Evolutionary conservation across 441 rosid species (phyloP), one percentile per base, ranked within the genome.

Genomic region (Viola pubescens): DNA sequence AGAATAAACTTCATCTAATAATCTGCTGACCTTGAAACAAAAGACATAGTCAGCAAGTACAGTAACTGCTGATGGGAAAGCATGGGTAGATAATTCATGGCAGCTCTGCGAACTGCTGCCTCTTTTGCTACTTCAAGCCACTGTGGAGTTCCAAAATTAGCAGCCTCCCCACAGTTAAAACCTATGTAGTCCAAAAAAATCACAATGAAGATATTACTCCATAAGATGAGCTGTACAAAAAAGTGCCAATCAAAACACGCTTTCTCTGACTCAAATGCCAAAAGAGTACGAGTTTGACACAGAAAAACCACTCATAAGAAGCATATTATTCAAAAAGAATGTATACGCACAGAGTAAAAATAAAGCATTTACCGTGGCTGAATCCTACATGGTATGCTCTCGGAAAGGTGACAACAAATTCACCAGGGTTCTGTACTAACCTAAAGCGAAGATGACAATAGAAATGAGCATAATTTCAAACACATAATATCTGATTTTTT

Each of bases 11-110:
- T 37, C 45, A 9, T 38, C 45, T 48, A 48, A 61, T 47, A 70
- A 51, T 42, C 55, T 63, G 39, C 84, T 76, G 43, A 86, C 99
- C 98, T 95, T 64, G 90, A 84, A 69, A 84, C 86, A 69, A 95
- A 95, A 34, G 99, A 95, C 97, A 95, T 89, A 12, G 99, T 91
- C 86, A 95, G 77, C 69, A 91, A 87, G 81, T 91, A 95, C 37
- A 95, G 73, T 61, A 95, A 87, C 78, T 95, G 98, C 76, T 89
- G 95, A 81, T 95, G 99, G 53, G 99, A 95, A 71, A 95, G 92
- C 99, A 95, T 95, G 48, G 99, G 99, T 67, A 91, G 96, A 84
- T 89, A 95, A 82, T 87, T 95, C 98, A 95, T 95, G 54, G 99
- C 98, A 60, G 98, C 99, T 77, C 99, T 82, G 4, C 99, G 98